Evolutionary conservation across 352 stramenopile species (phyloP).

Genomic region (Aphanomyces stellatus): DNA sequence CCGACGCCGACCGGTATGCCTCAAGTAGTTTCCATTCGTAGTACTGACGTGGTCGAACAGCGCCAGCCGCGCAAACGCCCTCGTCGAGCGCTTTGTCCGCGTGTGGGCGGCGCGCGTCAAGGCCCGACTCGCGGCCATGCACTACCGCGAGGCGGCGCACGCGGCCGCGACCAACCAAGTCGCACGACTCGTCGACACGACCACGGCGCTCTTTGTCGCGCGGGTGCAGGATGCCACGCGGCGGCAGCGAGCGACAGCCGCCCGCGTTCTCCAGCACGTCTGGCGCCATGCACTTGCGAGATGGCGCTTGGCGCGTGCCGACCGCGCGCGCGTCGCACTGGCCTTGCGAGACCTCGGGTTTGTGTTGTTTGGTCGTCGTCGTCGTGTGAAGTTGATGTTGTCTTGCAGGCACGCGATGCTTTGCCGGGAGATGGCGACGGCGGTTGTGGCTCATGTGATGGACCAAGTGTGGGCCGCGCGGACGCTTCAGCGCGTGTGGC

Average conservation of each 20-base stretch:
- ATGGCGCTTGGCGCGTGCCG: neutral
- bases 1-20: neutral
- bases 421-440: neutral
- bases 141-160: neutral
- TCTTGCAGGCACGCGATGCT: neutral
- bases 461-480: neutral
- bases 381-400: neutral
- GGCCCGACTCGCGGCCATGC: neutral
- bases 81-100: neutral
- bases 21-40: neutral
- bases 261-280: neutral
- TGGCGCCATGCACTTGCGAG: neutral
- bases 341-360: neutral
- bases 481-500: neutral
- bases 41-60: neutral
- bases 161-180: neutral
- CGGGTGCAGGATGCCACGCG: neutral
- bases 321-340: neutral
- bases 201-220: neutral
- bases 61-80: neutral
- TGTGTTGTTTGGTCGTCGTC: neutral
- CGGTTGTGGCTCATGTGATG: neutral
- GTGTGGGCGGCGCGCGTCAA: neutral
- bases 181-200: neutral
- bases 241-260: neutral